Evolutionary conservation across 225 moss, liverwort and hornwort genomes (phyloP).

Genomic region (Pseudoscleropodium purum): DNA sequence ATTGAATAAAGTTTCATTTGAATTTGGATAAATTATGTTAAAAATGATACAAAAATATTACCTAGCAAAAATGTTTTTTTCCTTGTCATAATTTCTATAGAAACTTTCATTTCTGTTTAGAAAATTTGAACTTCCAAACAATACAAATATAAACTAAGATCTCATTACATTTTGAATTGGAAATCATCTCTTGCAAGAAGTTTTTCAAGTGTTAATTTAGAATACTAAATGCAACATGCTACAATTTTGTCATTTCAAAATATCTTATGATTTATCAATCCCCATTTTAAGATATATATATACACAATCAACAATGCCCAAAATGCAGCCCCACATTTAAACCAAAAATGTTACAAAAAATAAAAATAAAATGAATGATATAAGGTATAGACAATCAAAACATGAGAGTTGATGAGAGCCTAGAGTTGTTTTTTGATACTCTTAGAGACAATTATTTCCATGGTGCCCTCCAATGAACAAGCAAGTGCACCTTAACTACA

Average conservation of each 20-base stretch:
- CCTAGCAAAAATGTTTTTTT: not conserved
- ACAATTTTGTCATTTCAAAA: not conserved
- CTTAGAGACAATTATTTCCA: not conserved
- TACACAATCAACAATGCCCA: not conserved
- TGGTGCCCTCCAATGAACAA: accelerated
- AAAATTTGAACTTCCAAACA: not conserved
- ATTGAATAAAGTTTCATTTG: not conserved
- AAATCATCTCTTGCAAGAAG: not conserved
- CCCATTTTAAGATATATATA: too few relatives aligned
- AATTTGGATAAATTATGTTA: not conserved
- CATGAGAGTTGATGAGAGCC: not conserved
- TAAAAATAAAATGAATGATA: not conserved
- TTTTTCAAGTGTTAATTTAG: too few relatives aligned
- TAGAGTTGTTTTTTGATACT: too few relatives aligned
- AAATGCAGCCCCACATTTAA: not conserved
- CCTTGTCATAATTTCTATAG: not conserved
- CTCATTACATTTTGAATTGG: not conserved
- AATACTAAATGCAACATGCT: not conserved
- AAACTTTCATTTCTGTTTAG: not conserved
- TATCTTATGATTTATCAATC: accelerated
- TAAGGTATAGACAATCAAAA: not conserved
- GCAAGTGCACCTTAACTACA: accelerated
- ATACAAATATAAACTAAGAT: not conserved
- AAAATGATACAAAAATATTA: not conserved
- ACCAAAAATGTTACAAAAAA: not conserved